Evolutionary conservation across 306 rosid genomes (phyloP).

Genomic region (Citrullus mucosospermus): DNA sequence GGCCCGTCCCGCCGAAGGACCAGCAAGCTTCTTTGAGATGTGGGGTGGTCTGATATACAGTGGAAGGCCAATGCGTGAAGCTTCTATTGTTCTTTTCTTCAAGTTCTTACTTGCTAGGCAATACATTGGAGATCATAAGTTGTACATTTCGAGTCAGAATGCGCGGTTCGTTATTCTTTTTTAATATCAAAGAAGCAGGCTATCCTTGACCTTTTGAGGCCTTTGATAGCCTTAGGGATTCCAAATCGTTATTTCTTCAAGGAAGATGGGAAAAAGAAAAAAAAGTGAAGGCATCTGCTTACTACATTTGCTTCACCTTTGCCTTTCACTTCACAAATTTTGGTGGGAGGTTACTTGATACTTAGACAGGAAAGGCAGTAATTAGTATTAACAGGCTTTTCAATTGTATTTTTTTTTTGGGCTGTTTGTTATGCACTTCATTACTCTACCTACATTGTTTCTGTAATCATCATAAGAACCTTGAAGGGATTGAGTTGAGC

Average conservation of each 20-base stretch:
- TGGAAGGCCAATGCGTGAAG: not conserved
- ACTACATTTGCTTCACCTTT: not conserved
- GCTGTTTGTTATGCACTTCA: not conserved
- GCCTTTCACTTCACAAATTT: not conserved
- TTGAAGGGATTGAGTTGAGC: constrained; percentile 2
- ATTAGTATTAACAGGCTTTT: not conserved
- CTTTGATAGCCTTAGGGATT: not conserved
- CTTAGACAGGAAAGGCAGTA: not conserved
- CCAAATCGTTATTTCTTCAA: not conserved
- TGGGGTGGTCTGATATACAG: not conserved
- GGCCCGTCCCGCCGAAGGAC: constrained; percentile 88
- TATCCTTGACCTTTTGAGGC: not conserved
- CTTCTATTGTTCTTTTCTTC: not conserved
- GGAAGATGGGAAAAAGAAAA: not conserved
- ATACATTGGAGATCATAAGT: not conserved
- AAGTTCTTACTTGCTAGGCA: not conserved
- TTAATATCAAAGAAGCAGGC: not conserved
- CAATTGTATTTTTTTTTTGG: not conserved
- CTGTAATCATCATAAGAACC: not conserved
- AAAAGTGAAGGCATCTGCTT: not conserved
- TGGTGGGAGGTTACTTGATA: not conserved
- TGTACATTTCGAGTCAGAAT: constrained; percentile 3
- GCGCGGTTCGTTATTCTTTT: not conserved
- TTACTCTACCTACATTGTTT: not conserved
- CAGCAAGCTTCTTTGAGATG: constrained; percentile 68